Percentiles rank a stretch among this genome's conserved stretches.
Evolutionary conservation across 768 basidiomycete genomes (phyloP).

Genomic region (Mycena capillaripes): DNA sequence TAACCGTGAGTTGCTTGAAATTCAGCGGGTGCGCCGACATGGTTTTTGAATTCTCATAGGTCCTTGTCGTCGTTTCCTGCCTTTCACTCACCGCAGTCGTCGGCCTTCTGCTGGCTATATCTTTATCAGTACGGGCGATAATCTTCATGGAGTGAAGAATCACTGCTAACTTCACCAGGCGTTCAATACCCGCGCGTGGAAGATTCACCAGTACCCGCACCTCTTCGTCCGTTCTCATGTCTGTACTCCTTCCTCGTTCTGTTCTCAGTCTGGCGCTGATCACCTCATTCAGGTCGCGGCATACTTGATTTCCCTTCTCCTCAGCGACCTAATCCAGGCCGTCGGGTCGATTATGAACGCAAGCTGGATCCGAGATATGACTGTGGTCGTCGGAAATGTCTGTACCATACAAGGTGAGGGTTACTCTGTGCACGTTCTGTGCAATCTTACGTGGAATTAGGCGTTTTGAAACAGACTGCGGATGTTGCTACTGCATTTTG

Average conservation of each 20-base stretch:
- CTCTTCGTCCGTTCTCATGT: slow-evolving; percentile 71
- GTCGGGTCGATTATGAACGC: slow-evolving; percentile 61
- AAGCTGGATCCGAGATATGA: slow-evolving; percentile 54
- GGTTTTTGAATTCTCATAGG: slow-evolving; percentile 34
- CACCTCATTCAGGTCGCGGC: slow-evolving; percentile 65
- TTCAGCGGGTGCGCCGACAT: too few relatives aligned
- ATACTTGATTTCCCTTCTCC: slow-evolving; percentile 67
- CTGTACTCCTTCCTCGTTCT: slow-evolving; percentile 40
- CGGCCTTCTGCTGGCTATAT: slow-evolving; percentile 51
- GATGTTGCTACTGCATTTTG: slow-evolving; percentile 66
- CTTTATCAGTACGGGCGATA: slow-evolving; percentile 31
- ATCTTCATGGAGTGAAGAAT: neutral
- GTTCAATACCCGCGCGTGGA: slow-evolving; percentile 56
- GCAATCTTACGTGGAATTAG: slow-evolving; percentile 35
- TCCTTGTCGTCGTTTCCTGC: slow-evolving; percentile 58
- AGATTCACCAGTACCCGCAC: slow-evolving; percentile 49
- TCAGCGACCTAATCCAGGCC: slow-evolving; percentile 63
- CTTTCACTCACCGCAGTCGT: slow-evolving; percentile 58
- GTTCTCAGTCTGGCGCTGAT: slow-evolving; percentile 52
- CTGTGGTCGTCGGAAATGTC: slow-evolving; percentile 52
- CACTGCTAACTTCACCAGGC: slow-evolving; percentile 51
- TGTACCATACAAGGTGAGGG: slow-evolving; percentile 60
- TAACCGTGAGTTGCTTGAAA: slow-evolving; percentile 44
- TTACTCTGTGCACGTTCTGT: too few relatives aligned
- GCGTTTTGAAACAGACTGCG: slow-evolving; percentile 61